A percentile compares a stretch with the other conserved stretches of the same genome.
Conservation (phyloP, 2,329 filamentous ascomycete species). For the Fusarium denticulatum region DNA sequence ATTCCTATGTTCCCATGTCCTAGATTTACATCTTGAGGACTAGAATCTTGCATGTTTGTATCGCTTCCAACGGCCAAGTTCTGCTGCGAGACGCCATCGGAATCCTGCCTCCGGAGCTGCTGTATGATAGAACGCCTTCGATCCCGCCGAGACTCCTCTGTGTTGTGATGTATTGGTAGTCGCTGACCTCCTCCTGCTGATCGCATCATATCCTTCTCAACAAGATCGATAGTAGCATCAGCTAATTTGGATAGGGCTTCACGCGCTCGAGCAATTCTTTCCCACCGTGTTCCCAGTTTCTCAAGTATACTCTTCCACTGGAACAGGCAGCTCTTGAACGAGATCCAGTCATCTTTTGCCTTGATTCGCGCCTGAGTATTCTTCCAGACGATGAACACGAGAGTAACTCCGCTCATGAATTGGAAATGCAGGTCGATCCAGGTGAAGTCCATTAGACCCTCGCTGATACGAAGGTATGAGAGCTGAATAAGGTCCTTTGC, state of each 20-base stretch:
- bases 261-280: not conserved
- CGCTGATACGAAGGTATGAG: constrained; percentile 2
- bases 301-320: constrained; percentile 6
- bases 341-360: constrained; percentile 5
- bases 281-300: not conserved
- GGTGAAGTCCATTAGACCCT: constrained; percentile 4
- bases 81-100: not conserved
- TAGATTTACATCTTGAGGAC: not conserved
- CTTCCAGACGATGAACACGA: constrained; percentile 9
- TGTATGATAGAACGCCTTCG: not conserved
- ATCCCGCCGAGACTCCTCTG: not conserved
- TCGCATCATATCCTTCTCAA: not conserved
- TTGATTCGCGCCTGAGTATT: not conserved
- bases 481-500: constrained; percentile 13
- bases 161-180: not conserved
- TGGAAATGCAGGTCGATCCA: constrained; percentile 15
- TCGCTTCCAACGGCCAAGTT: rapidly evolving
- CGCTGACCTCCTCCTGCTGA: not conserved
- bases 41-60: not conserved
- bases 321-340: not conserved
- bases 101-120: not conserved
- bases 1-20: not conserved
- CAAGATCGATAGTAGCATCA: constrained; percentile 8
- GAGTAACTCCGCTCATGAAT: constrained; percentile 14
- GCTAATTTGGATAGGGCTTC: constrained; percentile 7